Evolutionary conservation across 2,329 filamentous ascomycete genomes (phyloP), one percentile per base, ranked within the genome.

Genomic region (Verticillium alfalfae): DNA sequence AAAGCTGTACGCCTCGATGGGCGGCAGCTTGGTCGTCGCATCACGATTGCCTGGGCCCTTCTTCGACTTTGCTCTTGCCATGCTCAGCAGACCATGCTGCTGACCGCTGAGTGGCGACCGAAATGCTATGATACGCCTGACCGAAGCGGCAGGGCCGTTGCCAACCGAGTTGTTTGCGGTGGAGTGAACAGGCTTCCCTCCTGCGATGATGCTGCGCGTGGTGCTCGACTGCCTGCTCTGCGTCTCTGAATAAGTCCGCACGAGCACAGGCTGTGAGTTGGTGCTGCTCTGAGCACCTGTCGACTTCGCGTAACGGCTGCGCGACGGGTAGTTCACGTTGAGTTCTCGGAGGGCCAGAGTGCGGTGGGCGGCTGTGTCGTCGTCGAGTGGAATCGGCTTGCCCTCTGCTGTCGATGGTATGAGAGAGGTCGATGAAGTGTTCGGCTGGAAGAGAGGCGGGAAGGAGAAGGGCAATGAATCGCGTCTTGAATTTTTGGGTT

Each of bases 201-300:
- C 36, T 41, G 34, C 57, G 1, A 15, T 56, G n/a, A 34, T 22
- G 57, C 62, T 63, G 39, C 70, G 70, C 37, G 69, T 72, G 18
- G 70, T 69, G 61, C 67, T 70, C 22, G 66, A 66, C 34, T 71
- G 71, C 26, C 75, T 75, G 52, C 68, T 71, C 15, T 72, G 68
- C 12, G 75, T 79, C 1, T 83, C 81, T 54, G 83, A 85, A 69
- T 88, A 88, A 57, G 85, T 88, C 62, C 85, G 81, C 31, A 88
- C 86, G 45, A 88, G 83, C 61, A 88, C 84, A n/a, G 86, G 86
- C 64, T 88, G 84, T 3, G 83, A 87, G 68, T 85, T 87, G 45
- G 84, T 87, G 66, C 78, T 84, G 72, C 75, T 85, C 68, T 82
- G 78, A 18, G 84, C 79, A 12, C 82, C 81, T 13, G 81, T 80